Percentiles rank a stretch among this genome's conserved stretches.
Evolutionary conservation across 2,329 filamentous ascomycete genomes (phyloP).

Genomic region (Trichoderma atrobrunneum): DNA sequence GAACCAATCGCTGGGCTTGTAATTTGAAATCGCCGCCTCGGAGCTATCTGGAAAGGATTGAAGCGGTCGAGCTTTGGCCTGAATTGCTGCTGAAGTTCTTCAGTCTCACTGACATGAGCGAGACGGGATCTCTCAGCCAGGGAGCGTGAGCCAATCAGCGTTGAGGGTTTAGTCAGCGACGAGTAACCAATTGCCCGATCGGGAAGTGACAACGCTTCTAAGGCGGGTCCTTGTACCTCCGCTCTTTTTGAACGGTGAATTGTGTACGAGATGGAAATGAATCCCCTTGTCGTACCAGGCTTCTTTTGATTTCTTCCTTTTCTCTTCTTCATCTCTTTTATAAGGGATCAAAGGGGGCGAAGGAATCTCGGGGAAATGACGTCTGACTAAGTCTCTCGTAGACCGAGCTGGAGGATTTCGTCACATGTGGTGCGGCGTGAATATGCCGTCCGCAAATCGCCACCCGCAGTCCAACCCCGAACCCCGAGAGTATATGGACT

Average conservation of each 20-base stretch:
- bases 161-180: constrained; percentile 34
- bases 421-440: background rate
- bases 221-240: background rate
- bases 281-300: background rate
- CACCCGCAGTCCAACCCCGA: background rate
- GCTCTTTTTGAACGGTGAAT: background rate
- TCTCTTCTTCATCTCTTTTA: background rate
- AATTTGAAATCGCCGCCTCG: constrained; percentile 16
- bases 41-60: background rate
- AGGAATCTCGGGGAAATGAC: background rate
- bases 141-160: constrained; percentile 30
- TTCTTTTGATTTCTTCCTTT: background rate
- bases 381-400: background rate
- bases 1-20: constrained; percentile 16
- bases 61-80: background rate
- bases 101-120: background rate
- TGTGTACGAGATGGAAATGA: background rate
- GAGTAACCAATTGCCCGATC: constrained; percentile 24
- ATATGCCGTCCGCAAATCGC: background rate
- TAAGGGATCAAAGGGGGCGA: background rate
- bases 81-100: background rate
- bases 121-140: background rate
- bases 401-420: constrained; percentile 3
- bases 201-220: background rate
- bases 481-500: background rate